Percentiles rank a stretch among this genome's conserved stretches.
phyloP scores from a whole-genome alignment of 169 alveolate species.

The Eimeria maxima region DNA sequence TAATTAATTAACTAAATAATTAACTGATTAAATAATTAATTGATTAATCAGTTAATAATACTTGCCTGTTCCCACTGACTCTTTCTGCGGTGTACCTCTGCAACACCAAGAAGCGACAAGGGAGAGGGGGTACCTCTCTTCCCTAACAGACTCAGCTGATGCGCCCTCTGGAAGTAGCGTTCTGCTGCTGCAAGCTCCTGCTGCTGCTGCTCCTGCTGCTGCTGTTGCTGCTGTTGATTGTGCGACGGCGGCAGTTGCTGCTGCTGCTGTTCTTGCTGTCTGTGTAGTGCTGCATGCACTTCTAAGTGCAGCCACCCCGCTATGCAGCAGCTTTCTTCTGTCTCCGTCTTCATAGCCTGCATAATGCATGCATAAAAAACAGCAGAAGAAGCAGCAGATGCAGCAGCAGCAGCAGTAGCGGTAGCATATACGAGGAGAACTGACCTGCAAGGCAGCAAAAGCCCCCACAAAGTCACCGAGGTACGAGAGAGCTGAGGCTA shows the following conservation, averaged over 20 bases:
- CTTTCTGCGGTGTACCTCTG: slow-evolving; percentile 24
- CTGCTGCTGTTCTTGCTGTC: neutral
- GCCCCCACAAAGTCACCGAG: neutral
- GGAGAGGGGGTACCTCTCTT: neutral
- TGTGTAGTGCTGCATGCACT: neutral
- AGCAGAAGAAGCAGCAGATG: neutral
- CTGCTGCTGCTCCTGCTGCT: slow-evolving; percentile 12
- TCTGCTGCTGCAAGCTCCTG: slow-evolving; percentile 43
- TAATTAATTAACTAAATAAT: too few species aligned
- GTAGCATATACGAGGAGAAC: neutral
- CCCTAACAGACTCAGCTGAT: neutral
- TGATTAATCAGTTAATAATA: too few species aligned
- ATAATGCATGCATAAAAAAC: neutral
- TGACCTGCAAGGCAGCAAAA: neutral
- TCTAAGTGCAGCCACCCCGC: slow-evolving; percentile 42
- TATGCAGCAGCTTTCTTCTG: slow-evolving; percentile 10
- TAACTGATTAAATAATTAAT: too few species aligned
- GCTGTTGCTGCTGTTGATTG: neutral
- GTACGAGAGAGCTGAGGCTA: neutral
- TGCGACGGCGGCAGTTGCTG: too few species aligned
- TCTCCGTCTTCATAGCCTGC: neutral
- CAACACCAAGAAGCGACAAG: neutral
- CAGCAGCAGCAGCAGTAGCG: neutral
- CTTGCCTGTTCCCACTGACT: slow-evolving; percentile 33
- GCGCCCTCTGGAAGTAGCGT: slow-evolving; percentile 10